Evolutionary conservation across 176 grass and related monocot species (phyloP), one percentile per base, ranked within the genome.

Genomic region (Elaeis guineensis): DNA sequence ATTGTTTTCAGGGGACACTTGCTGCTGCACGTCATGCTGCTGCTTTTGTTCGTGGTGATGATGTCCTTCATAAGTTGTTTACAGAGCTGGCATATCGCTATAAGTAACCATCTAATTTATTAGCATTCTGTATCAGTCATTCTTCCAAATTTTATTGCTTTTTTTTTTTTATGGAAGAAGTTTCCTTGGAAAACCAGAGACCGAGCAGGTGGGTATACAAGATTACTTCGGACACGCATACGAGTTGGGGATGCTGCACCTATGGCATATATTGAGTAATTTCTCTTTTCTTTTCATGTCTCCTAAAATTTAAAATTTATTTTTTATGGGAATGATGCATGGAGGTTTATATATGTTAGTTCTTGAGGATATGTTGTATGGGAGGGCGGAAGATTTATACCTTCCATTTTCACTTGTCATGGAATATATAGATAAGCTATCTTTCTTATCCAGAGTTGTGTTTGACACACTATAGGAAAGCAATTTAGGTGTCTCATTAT

Each of bases 211-310:
- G 87, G 93, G 23, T 92, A 97, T 54, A 89, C 84, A 64, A 85
- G 93, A 74, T 67, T 97, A 25, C 61, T 92, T 44, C 66, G 84
- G 17, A 97, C 87, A 7, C 78, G 76, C 69, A 97, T 97, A 78
- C 72, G 84, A 74, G 64, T 89, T 48, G 93, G 93, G 15, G 93
- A 97, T 79, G 87, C 87, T 57, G 84, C 93, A 54, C 79, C 84
- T 16, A 92, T 97, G 93, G 84, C 87, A 63, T 91, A 91, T 54
- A 97, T 97, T 14, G 87, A 97, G 92, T 97, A 88, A 79, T 58
- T 14, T 65, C n/a, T 29, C 60, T 72, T 78, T 12, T 64, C 55
- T 71, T 59, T 51, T 14, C 35, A 25, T 49, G 29, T 18, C 16
- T 72, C 17, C 39, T 52, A 26, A 28, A 52, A 15, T 18, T 3